phyloP scores from a whole-genome alignment of 495 filamentous ascomycete species.

The Usnea hakonensis region DNA sequence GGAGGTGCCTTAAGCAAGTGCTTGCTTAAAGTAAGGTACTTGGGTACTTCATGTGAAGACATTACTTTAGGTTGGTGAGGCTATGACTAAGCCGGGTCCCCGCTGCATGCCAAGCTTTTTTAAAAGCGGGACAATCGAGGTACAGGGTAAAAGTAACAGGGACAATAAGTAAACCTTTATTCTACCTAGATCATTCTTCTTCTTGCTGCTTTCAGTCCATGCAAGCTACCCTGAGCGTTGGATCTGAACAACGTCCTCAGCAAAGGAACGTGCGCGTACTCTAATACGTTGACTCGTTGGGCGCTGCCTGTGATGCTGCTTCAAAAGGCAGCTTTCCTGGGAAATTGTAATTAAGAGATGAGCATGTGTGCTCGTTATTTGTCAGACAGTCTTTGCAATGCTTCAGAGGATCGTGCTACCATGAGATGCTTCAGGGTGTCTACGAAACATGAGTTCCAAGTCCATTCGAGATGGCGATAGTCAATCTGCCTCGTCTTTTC shows the following conservation, averaged over 20 bases:
- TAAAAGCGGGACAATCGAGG: not conserved
- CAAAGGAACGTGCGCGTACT: not conserved
- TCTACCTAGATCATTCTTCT: too few species aligned
- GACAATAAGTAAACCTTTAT: too few species aligned
- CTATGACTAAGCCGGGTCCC: too few species aligned
- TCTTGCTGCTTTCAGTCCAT: not conserved
- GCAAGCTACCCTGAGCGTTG: not conserved
- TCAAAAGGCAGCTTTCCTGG: not conserved
- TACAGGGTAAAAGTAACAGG: too few species aligned
- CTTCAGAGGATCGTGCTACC: not conserved
- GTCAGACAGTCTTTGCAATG: slow-evolving; percentile 14
- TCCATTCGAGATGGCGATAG: slow-evolving; percentile 32
- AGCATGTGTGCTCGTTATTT: not conserved
- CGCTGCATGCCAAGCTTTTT: slow-evolving; percentile 14
- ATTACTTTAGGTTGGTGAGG: too few species aligned
- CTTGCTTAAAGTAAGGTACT: not conserved
- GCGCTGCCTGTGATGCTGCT: not conserved
- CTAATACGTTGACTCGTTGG: not conserved
- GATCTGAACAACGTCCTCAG: not conserved
- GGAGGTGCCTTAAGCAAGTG: not conserved
- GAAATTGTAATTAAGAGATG: not conserved
- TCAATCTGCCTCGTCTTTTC: slow-evolving; percentile 38
- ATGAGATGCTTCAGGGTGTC: slow-evolving; percentile 2
- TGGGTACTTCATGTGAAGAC: too few species aligned
- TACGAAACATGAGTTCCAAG: slow-evolving; percentile 35